A percentile compares a stretch with the other conserved stretches of the same genome.
Evolutionary conservation across 192 early-diverging fungal genomes (phyloP).

Genomic region (Spizellomyces punctatus): DNA sequence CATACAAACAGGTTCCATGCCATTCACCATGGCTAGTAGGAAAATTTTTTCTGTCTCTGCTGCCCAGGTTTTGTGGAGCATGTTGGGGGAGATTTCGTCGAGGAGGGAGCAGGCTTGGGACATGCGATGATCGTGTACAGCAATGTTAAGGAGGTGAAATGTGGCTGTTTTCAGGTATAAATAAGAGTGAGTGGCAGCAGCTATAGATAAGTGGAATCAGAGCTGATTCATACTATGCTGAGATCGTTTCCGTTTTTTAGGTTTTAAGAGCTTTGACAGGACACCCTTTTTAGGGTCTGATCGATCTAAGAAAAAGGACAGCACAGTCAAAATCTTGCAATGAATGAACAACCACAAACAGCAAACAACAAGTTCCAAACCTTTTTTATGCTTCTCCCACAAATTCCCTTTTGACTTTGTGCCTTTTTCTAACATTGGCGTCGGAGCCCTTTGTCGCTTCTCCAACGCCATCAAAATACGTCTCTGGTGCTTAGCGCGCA

Average conservation of each 20-base stretch:
- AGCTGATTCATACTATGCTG: conserved; percentile 28
- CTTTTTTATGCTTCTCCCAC: conserved; percentile 29
- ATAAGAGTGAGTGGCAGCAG: background rate
- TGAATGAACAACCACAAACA: too few relatives aligned
- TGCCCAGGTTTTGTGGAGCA: conserved; percentile 47
- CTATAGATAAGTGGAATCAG: background rate
- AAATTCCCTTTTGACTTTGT: conserved; percentile 15
- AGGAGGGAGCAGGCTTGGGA: conserved; percentile 36
- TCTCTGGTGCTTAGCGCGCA: conserved; percentile 39
- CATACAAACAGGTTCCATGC: conserved; percentile 54
- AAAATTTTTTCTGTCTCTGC: conserved; percentile 49
- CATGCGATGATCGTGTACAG: conserved; percentile 45
- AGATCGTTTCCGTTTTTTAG: conserved; percentile 45
- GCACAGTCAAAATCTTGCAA: too few relatives aligned
- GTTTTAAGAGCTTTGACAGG: conserved; percentile 43
- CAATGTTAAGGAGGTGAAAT: conserved; percentile 48
- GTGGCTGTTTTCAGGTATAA: conserved; percentile 43
- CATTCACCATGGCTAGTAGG: conserved; percentile 48
- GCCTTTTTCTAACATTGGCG: background rate
- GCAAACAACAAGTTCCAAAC: background rate
- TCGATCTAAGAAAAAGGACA: too few relatives aligned
- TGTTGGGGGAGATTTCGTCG: conserved; percentile 39
- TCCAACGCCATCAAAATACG: conserved; percentile 42
- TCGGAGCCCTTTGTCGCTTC: conserved; percentile 19
- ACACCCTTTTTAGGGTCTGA: conserved; percentile 13